Base-by-base conservation (phyloP, 108 stramenopile species). In the Ochromonas danica region DNA sequence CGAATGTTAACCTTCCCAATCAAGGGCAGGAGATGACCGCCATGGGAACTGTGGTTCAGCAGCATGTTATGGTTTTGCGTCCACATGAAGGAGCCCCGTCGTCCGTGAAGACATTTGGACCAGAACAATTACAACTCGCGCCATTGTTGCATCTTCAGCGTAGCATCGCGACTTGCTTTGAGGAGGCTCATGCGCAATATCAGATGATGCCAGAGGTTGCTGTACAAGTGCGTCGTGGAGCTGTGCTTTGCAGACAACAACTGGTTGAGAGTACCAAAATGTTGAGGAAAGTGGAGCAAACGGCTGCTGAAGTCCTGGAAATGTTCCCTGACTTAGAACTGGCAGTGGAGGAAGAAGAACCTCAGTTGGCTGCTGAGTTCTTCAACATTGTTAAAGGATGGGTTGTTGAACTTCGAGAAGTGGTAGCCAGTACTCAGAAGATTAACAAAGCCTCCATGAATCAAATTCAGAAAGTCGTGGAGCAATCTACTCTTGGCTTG, bases 261-360 rank as follows among this genome's bases (percentile, higher is more conserved):
- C 45, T 85, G 10, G n/a, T 77, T 27, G 85, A 85, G n/a, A 83
- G 72, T 39, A 80, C 85, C 1, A 86, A 83, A 0, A 82, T 87
- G 17, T 82, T 87, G 1, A n/a, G 83, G 27, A 83, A 63, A 61
- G 83, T 87, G 31, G 85, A 87, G 38, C 78, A 81, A 33, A 87
- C 85, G 14, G 86, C 85, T 1, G 41, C 28, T 0, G 14, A 0
- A 33, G 86, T 85, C 36, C 70, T 87, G 38, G 80, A 82, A n/a
- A 61, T 87, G 61, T 83, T 85, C 39, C 82, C 81, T 14, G 86
- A 87, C 62, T 71, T 87, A 22, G 36, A 72, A 79, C 71, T 87
- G 25, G 84, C 86, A 1, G 84, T 87, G 43, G 85, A 83, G 31
- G 82, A 83, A 40, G 80, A 61, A 0, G 82, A 85, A 39, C 82